Base-by-base conservation (phyloP, 306 rosid species). In the Ammopiptanthus mongolicus region DNA sequence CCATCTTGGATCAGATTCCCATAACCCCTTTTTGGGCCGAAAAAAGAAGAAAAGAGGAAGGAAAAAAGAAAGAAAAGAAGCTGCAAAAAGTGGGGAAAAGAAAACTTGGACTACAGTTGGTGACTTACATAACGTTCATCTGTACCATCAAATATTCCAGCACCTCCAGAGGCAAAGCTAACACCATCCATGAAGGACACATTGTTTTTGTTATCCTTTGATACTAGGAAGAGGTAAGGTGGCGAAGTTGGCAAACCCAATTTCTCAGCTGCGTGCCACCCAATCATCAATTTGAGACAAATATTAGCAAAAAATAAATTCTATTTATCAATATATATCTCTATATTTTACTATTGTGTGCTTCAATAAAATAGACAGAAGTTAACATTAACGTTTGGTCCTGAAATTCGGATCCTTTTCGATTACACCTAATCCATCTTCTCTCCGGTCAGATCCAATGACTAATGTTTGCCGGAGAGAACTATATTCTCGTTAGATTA, bases 111-210 rank as follows among this genome's bases (percentile, higher is more conserved):
- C 28, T 1, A 25, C 1, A 25, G 28, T 25, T 0, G 28, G 11
- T 37, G 5, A 37, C 42, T 37, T 37, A 37, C 42, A 37, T 37
- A 37, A 37, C 42, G 64, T 13, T 72, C 50, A 55, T 89, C 87
- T 1, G 86, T 71, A 57, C 86, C 89, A n/a, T 86, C 85, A 50
- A 91, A 89, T 74, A 91, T 94, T 78, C 96, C 97, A 36, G 98
- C 98, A 50, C 97, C 97, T 67, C 87, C 92, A 1, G 96, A 94
- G 37, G 96, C 98, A 51, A 94, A 91, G 88, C 90, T 94, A 69
- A 90, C 84, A 74, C 98, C 98, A 10, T 64, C 78, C 6, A 76
- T 29, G 9, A 80, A 74, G 15, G 91, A 74, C 1, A 29, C 62
- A 9, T 74, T 68, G 44, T 33, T 65, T 64, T 61, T 75, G 66